Evolutionary conservation across 495 filamentous ascomycete species (phyloP).

Genomic region (Aspergillus sclerotioniger): DNA sequence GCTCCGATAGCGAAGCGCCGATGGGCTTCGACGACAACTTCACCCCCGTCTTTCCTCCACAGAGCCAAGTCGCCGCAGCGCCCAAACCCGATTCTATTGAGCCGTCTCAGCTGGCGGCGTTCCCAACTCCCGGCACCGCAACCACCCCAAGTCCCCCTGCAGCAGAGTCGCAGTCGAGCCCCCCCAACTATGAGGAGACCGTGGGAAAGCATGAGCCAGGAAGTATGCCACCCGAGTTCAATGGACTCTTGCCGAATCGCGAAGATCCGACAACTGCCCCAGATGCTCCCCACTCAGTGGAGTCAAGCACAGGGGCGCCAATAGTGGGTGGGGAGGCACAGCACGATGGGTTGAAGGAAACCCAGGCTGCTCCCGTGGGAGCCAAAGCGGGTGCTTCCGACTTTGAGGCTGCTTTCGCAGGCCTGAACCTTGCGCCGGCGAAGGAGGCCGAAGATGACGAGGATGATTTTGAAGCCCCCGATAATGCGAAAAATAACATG

Average conservation of each 20-base stretch:
- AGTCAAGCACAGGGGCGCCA: slow-evolving; percentile 40
- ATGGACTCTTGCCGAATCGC: slow-evolving; percentile 63
- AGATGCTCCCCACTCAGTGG: slow-evolving; percentile 46
- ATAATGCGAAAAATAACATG: slow-evolving; percentile 38
- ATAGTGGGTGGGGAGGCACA: slow-evolving; percentile 40
- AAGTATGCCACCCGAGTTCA: slow-evolving; percentile 59
- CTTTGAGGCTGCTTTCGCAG: slow-evolving; percentile 89
- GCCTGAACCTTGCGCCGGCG: slow-evolving; percentile 56
- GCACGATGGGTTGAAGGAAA: slow-evolving; percentile 9
- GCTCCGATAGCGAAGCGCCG: slow-evolving; percentile 64
- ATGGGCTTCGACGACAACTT: slow-evolving; percentile 91
- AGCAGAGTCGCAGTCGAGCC: slow-evolving; percentile 59
- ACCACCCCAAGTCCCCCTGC: slow-evolving; percentile 36
- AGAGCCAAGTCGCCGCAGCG: slow-evolving; percentile 26
- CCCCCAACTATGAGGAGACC: slow-evolving; percentile 60
- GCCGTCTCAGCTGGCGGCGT: slow-evolving; percentile 40
- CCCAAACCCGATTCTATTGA: slow-evolving; percentile 31
- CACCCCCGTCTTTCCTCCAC: slow-evolving; percentile 64
- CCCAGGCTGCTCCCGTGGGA: slow-evolving; percentile 18
- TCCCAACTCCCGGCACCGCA: slow-evolving; percentile 35
- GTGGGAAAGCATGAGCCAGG: slow-evolving; percentile 27
- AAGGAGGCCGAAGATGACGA: slow-evolving; percentile 88
- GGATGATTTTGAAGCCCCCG: slow-evolving; percentile 38
- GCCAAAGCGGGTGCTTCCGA: slow-evolving; percentile 52
- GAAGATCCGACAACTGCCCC: slow-evolving; percentile 58